Evolutionary conservation across 1,284 basidiomycete species (phyloP), one percentile per base, ranked within the genome.

Genomic region (Puccinia hordei): DNA sequence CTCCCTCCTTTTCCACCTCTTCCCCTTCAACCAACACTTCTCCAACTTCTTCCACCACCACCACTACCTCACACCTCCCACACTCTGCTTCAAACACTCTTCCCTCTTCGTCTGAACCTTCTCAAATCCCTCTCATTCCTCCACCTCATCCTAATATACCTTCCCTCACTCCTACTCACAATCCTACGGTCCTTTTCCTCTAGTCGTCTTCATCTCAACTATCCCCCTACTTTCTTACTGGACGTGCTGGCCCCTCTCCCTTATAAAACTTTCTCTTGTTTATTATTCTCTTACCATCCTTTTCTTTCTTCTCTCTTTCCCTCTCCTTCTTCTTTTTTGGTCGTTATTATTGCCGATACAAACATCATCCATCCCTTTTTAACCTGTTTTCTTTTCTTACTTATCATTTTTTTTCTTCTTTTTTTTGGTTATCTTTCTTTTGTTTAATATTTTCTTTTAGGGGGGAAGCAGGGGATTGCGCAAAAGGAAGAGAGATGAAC

Each of bases 311-410:
- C 65, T 66, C 24, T 27, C 22, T 63, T 30, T 63, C 22, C 30
- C 22, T 63, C 30, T 61, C 35, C 35, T 66, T 22, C 65, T 38
- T 10, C 61, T 65, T 38, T 65, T 65, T 65, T 65, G 19, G 8
- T 27, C 38, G 24, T 65, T 65, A 4, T 38, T 38, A 6, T 22
- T 65, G 61, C 5, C 27, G 53, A 6, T 57, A 41, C 6, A 41
- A 41, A 41, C 4, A 41, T 12, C 38, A 41, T 41, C 38, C 38
- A n/a, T n/a, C n/a, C n/a, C n/a, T n/a, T 41, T 41, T 41, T 12
- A 12, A 41, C n/a, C n/a, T n/a, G n/a, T n/a, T n/a, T n/a, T 41
- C 38, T 12, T 41, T 41, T 41, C 53, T n/a, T 57, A 4, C 19
- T 5, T 4, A 57, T 15, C 17, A 8, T 57, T 57, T 57, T 19